These are phyloP conservation scores for Pythium phragmitis DNA, from an alignment of 352 stramenopile species.

Conservation along the genomic window DNA sequence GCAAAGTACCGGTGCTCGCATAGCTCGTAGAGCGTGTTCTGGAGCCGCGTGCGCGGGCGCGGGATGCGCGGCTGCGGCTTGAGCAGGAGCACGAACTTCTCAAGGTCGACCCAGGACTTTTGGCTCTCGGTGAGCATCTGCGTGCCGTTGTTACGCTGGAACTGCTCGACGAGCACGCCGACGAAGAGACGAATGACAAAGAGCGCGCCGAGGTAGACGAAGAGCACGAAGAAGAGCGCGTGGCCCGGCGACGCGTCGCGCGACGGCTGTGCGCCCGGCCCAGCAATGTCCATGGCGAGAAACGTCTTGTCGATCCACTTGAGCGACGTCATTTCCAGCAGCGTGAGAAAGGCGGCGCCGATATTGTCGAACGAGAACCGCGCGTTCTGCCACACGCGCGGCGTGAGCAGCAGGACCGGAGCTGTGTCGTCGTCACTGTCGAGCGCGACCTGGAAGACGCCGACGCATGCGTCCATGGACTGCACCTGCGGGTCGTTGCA, in stretches of 20 bases:
- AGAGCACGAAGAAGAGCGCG: constrained; percentile 72
- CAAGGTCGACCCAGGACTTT: constrained; percentile 78
- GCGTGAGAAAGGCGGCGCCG: constrained; percentile 54
- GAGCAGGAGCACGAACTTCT: constrained; percentile 77
- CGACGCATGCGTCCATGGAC: constrained; percentile 45
- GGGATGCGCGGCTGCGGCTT: constrained; percentile 59
- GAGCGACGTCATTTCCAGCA: constrained; percentile 79
- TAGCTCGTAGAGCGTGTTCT: constrained; percentile 52
- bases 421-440: constrained; percentile 30
- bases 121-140: constrained; percentile 77
- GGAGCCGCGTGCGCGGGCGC: constrained; percentile 29
- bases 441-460: constrained; percentile 49
- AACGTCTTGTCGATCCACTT: constrained; percentile 83
- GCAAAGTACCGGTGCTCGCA: constrained; percentile 64
- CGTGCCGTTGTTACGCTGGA: constrained; percentile 82
- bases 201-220: constrained; percentile 72
- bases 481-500: constrained; percentile 57
- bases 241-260: constrained; percentile 43
- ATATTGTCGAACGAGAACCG: constrained; percentile 84
- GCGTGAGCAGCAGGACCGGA: constrained; percentile 35
- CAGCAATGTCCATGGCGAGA: constrained; percentile 70
- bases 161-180: constrained; percentile 78
- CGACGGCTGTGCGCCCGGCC: constrained; percentile 42
- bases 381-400: constrained; percentile 64
- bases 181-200: constrained; percentile 83